Evolutionary conservation across 2,329 filamentous ascomycete species (phyloP), one percentile per base, ranked within the genome.

Genomic region (Paraphaeosphaeria sporulosa): DNA sequence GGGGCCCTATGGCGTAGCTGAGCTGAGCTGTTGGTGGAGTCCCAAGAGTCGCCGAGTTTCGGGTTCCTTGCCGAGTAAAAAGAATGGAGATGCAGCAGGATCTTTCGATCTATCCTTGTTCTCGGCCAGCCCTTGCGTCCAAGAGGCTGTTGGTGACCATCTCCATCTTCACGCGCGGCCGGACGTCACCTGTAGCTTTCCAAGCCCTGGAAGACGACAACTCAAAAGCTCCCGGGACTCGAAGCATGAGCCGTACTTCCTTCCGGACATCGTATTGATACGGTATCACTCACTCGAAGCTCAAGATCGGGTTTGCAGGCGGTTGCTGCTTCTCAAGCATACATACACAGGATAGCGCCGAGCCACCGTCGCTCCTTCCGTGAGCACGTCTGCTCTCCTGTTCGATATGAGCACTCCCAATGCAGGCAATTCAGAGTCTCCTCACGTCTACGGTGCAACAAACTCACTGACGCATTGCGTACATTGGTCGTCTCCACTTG

Each of bases 401-500:
- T 21, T 44, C 21, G 42, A n/a, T 51, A 60, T 55, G 42, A 69
- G 50, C 12, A 2, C 9, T 38, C 9, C 27, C 40, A 21, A 12
- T 21, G 3, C 36, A 43, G 10, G 19, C 3, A 9, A 8, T 32
- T 27, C 49, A 34, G 19, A 38, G 42, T 4, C 42, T 7, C 70
- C 69, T 3, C 48, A 27, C 6, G 64, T 76, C 7, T 61, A 73
- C 52, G 75, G 75, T 36, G 67, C 65, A 9, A 57, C 77, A 7
- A 71, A 71, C 0, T 59, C 69, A 3, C 57, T 66, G 25, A 76
- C 74, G 1, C 74, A 78, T 69, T 78, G 75, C 61, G 13, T 64
- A 10, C 75, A 78, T 58, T 78, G 67, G 62, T 64, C 69, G 47
- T 71, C 71, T 2, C 64, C 71, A 2, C 70, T 76, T 52, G 75